Evolutionary conservation across 2,329 filamentous ascomycete species (phyloP).

Genomic region (Verticillium isaacii): DNA sequence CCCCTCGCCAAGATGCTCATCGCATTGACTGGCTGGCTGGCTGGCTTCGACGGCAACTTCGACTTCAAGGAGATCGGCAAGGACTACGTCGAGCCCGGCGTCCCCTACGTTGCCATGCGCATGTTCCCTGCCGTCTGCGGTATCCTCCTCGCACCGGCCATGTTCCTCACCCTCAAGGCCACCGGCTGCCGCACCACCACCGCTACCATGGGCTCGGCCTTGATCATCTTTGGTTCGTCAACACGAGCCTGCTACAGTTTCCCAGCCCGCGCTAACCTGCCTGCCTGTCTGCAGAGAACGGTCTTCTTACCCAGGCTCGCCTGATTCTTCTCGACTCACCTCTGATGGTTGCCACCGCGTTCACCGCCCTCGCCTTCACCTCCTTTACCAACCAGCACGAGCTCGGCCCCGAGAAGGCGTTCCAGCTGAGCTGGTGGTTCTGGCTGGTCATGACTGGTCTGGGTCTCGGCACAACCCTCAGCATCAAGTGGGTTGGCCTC

Average conservation of each 20-base stretch:
- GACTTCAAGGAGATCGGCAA: constrained; percentile 99
- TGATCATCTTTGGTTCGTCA: constrained; percentile 81
- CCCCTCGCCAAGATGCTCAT: constrained; percentile 95
- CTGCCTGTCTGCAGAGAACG: constrained; percentile 65
- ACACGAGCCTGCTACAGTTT: neutral
- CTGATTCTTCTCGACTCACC: constrained; percentile 95
- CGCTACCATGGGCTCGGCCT: constrained; percentile 73
- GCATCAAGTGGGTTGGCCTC: constrained; percentile 98
- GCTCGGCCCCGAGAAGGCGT: constrained; percentile 81
- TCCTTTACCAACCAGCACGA: constrained; percentile 98
- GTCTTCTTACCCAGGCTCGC: constrained; percentile 88
- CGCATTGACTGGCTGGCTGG: constrained; percentile 88
- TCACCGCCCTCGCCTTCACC: constrained; percentile 84
- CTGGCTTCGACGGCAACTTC: constrained; percentile 91
- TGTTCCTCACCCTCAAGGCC: constrained; percentile 93
- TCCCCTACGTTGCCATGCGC: constrained; percentile 97
- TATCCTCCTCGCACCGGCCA: constrained; percentile 80
- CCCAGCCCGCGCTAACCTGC: constrained; percentile 5
- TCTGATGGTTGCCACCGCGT: constrained; percentile 85
- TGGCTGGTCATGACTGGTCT: constrained; percentile 87
- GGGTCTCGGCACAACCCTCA: constrained; percentile 81
- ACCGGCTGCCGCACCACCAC: constrained; percentile 83
- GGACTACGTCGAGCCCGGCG: constrained; percentile 90
- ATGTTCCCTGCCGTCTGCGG: constrained; percentile 87
- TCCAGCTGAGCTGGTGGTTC: constrained; percentile 93